Evolutionary conservation across 768 basidiomycete species (phyloP).

Genomic region (Naganishia vishniacii): DNA sequence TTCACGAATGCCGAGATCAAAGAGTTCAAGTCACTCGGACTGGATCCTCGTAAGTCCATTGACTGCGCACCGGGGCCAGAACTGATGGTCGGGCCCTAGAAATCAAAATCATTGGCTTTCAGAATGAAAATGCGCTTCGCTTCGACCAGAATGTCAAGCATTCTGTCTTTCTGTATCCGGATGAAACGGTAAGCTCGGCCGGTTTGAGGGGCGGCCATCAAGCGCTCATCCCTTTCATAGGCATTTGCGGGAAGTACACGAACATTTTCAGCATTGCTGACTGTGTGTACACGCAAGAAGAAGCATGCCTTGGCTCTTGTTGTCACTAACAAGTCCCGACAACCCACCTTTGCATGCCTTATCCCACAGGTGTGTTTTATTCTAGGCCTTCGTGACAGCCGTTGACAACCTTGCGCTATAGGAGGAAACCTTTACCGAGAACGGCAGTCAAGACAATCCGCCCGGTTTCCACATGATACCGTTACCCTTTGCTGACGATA

Average conservation of each 20-base stretch:
- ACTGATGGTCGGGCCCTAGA: constrained; percentile 46
- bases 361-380: constrained; percentile 68
- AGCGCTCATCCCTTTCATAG: constrained; percentile 21
- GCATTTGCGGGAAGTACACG: constrained; percentile 81
- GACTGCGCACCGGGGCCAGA: background rate
- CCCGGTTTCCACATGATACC: constrained; percentile 89
- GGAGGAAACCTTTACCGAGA: constrained; percentile 63
- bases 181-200: constrained; percentile 65
- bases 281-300: constrained; percentile 71
- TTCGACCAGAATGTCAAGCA: constrained; percentile 92
- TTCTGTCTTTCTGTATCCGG: constrained; percentile 82
- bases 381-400: background rate
- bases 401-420: constrained; percentile 41
- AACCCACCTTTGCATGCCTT: constrained; percentile 74
- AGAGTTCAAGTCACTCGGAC: constrained; percentile 72
- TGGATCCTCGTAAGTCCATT: constrained; percentile 63
- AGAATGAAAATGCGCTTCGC: constrained; percentile 60
- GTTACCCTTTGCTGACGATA: constrained; percentile 91
- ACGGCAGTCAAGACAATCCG: constrained; percentile 68
- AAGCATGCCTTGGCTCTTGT: constrained; percentile 74
- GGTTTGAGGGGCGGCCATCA: background rate
- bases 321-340: constrained; percentile 63
- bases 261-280: constrained; percentile 79
- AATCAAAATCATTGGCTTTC: constrained; percentile 89
- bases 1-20: constrained; percentile 77